Conservation (phyloP, 257 asterid species). For the Rubia yunnanensis region DNA sequence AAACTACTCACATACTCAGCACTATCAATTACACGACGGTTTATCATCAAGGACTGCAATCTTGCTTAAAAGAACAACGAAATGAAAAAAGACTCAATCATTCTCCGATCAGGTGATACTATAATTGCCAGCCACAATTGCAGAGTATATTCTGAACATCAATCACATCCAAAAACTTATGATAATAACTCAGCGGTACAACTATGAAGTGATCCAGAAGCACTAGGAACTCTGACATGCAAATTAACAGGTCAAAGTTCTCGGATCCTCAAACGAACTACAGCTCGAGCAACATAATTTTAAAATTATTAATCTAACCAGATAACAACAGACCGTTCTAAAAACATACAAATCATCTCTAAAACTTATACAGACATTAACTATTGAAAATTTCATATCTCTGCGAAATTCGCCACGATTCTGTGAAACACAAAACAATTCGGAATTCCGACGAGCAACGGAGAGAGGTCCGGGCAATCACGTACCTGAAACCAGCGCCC, state of each 20-base stretch:
- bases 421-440: background rate
- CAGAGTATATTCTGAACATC: background rate
- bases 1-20: background rate
- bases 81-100: too few relatives aligned
- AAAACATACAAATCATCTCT: background rate
- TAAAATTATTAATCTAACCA: background rate
- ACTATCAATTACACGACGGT: too few relatives aligned
- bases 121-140: too few relatives aligned
- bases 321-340: background rate
- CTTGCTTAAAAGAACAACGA: too few relatives aligned
- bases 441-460: background rate
- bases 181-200: background rate
- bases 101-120: too few relatives aligned
- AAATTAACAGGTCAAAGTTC: background rate
- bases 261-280: background rate
- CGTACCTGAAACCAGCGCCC: background rate
- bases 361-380: background rate
- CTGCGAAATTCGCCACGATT: background rate
- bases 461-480: background rate
- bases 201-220: background rate
- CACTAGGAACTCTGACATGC: background rate
- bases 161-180: background rate
- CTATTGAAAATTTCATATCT: background rate
- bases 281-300: background rate
- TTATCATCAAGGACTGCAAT: too few relatives aligned